Evolutionary conservation across 2,329 filamentous ascomycete genomes (phyloP).

Genomic region (Nothophaeocryptopus gaeumannii): DNA sequence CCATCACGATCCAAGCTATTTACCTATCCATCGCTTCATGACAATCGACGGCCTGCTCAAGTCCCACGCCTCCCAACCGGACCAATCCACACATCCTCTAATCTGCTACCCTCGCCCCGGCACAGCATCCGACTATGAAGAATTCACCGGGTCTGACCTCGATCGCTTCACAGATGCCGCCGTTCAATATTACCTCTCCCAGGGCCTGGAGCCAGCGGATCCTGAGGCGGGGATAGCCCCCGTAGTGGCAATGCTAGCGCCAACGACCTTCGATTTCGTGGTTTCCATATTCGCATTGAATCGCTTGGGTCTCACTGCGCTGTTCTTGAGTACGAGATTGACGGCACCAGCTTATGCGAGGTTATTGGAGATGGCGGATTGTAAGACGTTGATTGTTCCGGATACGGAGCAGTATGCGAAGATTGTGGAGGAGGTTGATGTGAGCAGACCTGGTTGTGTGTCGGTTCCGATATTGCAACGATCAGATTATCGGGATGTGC

Average conservation of each 20-base stretch:
- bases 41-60: slow-evolving; percentile 36
- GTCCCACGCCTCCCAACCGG: slow-evolving; percentile 29
- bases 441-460: slow-evolving; percentile 32
- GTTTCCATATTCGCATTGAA: slow-evolving; percentile 54
- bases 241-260: slow-evolving; percentile 52
- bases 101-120: slow-evolving; percentile 31
- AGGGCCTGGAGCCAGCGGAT: slow-evolving; percentile 29
- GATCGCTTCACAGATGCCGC: slow-evolving; percentile 30
- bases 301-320: slow-evolving; percentile 54
- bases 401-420: slow-evolving; percentile 24
- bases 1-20: slow-evolving; percentile 23
- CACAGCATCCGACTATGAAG: slow-evolving; percentile 30
- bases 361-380: slow-evolving; percentile 45
- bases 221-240: slow-evolving; percentile 25
- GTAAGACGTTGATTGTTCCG: slow-evolving; percentile 29
- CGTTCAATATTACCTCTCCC: slow-evolving; percentile 25
- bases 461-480: slow-evolving; percentile 29
- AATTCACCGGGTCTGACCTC: slow-evolving; percentile 29
- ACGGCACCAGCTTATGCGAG: slow-evolving; percentile 51
- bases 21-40: slow-evolving; percentile 27
- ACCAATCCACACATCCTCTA: slow-evolving; percentile 26
- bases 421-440: slow-evolving; percentile 33
- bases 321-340: slow-evolving; percentile 56
- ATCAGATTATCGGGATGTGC: slow-evolving; percentile 23
- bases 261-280: slow-evolving; percentile 55